Percentiles rank a stretch among this genome's conserved stretches.
Evolutionary conservation across 257 asterid genomes (phyloP).

Genomic region (Linderniella brevidens): DNA sequence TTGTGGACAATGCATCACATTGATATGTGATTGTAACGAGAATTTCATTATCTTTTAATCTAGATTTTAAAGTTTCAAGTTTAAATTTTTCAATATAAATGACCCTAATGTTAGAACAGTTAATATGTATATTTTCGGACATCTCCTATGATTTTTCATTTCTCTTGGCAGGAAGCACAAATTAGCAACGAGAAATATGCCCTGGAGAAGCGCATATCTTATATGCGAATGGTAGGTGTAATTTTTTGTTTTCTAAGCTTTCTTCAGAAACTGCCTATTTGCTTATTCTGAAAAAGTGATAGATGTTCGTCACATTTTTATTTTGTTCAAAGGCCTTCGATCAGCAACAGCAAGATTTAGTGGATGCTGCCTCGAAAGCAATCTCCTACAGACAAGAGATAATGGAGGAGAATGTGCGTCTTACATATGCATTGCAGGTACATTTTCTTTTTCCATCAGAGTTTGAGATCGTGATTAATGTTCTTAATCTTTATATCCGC

Average conservation of each 20-base stretch:
- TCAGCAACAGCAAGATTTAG: slow-evolving; percentile 97
- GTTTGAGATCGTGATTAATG: slow-evolving; percentile 12
- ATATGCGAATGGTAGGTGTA: slow-evolving; percentile 79
- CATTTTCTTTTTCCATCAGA: slow-evolving; percentile 4
- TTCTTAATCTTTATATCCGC: no score
- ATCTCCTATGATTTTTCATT: slow-evolving; percentile 1
- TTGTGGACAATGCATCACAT: no score
- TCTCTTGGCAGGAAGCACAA: slow-evolving; percentile 60
- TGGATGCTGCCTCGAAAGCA: slow-evolving; percentile 97
- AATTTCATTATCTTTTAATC: no score
- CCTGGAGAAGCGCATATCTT: slow-evolving; percentile 84
- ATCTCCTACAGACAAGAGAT: slow-evolving; percentile 91
- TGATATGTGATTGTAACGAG: no score
- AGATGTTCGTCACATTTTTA: slow-evolving; percentile 6
- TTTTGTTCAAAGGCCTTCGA: slow-evolving; percentile 61
- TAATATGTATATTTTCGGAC: no score
- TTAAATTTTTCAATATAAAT: no score
- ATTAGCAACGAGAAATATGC: slow-evolving; percentile 67
- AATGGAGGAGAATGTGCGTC: slow-evolving; percentile 96
- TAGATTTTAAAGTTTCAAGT: slow-evolving; percentile 1
- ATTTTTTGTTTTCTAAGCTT: slow-evolving; percentile 11
- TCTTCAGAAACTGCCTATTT: slow-evolving; percentile 6
- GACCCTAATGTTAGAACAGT: no score
- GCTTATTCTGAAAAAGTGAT: slow-evolving; percentile 12
- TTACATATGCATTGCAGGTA: slow-evolving; percentile 93